These are phyloP conservation scores for Aspergillus fructus DNA, from an alignment of 2,329 filamentous ascomycete genomes.

Conservation along the genomic window DNA sequence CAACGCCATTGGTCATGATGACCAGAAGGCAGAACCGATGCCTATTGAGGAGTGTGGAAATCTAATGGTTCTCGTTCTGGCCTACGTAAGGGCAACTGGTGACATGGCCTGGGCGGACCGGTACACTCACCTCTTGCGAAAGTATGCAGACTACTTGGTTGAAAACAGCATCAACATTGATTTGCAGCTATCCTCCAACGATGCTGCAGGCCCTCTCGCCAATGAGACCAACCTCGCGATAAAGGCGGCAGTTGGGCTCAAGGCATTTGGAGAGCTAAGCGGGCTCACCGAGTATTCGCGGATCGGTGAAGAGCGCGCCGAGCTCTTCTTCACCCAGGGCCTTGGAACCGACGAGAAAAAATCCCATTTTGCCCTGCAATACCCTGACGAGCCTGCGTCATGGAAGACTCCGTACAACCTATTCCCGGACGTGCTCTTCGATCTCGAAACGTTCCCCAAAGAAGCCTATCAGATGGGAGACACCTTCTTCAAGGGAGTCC, in stretches of 20 bases:
- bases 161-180: constrained; percentile 40
- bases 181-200: constrained; percentile 45
- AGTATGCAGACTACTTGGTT: constrained; percentile 45
- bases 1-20: constrained; percentile 41
- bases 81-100: constrained; percentile 40
- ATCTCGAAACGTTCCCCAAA: constrained; percentile 38
- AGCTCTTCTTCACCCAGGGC: constrained; percentile 34
- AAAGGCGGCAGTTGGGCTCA: constrained; percentile 49
- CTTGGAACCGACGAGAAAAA: constrained; percentile 35
- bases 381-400: constrained; percentile 30
- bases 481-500: constrained; percentile 37
- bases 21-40: constrained; percentile 42
- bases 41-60: constrained; percentile 45
- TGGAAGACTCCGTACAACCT: constrained; percentile 45
- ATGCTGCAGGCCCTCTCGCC: constrained; percentile 39
- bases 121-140: constrained; percentile 35
- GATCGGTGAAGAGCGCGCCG: constrained; percentile 36
- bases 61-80: constrained; percentile 39
- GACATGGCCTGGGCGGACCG: constrained; percentile 37
- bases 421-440: constrained; percentile 42
- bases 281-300: constrained; percentile 37
- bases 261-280: constrained; percentile 44
- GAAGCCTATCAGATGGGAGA: constrained; percentile 37
- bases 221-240: constrained; percentile 51
- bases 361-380: constrained; percentile 44